Percentiles rank a stretch among this genome's conserved stretches.
Evolutionary conservation across 2,329 filamentous ascomycete species (phyloP).

Genomic region (Pseudogymnoascus sp.): DNA sequence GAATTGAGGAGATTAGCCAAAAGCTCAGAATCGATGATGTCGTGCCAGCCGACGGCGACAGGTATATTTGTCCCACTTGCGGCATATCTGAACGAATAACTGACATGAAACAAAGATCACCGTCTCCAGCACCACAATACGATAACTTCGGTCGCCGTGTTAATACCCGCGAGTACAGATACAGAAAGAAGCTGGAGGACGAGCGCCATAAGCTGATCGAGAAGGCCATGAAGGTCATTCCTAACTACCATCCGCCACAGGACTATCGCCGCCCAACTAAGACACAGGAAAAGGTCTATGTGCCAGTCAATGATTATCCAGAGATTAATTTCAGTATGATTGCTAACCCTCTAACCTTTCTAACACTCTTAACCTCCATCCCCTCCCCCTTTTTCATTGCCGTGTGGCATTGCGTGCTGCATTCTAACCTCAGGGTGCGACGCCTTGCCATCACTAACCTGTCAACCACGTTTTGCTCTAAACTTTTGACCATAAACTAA

Average conservation of each 20-base stretch:
- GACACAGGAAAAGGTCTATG: slow-evolving; percentile 99
- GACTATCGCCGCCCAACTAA: slow-evolving; percentile 98
- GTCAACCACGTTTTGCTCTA: slow-evolving; percentile 29
- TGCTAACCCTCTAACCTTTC: slow-evolving; percentile 93
- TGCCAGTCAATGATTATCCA: slow-evolving; percentile 99
- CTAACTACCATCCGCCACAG: slow-evolving; percentile 97
- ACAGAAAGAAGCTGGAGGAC: slow-evolving; percentile 95
- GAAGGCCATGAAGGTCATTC: slow-evolving; percentile 98
- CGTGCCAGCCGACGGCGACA: slow-evolving; percentile 89
- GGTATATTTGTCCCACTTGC: slow-evolving; percentile 50
- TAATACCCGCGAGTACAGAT: slow-evolving; percentile 97
- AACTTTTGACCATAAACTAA: slow-evolving; percentile 60
- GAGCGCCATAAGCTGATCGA: slow-evolving; percentile 98
- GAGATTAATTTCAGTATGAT: slow-evolving; percentile 99
- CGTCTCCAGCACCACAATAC: slow-evolving; percentile 92
- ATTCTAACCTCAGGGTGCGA: slow-evolving; percentile 24
- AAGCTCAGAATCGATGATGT: slow-evolving; percentile 99
- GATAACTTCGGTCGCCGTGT: slow-evolving; percentile 99
- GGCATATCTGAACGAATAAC: background rate
- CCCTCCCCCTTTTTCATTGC: slow-evolving; percentile 39
- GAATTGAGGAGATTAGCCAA: slow-evolving; percentile 98
- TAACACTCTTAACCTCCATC: slow-evolving; percentile 45
- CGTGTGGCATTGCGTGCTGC: slow-evolving; percentile 32
- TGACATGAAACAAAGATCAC: slow-evolving; percentile 57
- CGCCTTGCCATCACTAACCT: slow-evolving; percentile 32